Base-by-base conservation (phyloP, 768 basidiomycete species). In the Crepidotus variabilis region DNA sequence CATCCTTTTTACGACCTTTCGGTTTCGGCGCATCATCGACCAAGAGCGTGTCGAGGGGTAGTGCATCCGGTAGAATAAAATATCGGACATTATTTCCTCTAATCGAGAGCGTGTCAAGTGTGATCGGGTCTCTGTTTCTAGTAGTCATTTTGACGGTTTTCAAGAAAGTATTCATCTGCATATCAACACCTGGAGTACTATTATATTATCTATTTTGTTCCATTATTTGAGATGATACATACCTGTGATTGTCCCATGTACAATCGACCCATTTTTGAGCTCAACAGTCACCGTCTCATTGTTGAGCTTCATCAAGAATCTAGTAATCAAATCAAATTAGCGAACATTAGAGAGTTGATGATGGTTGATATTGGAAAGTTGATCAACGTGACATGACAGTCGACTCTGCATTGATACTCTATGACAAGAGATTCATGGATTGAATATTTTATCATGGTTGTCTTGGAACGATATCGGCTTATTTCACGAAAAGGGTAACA, bases 251-350 rank as follows among this genome's bases (percentile, higher is more conserved):
- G 96, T 99, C 10, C 96, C 96, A 66, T 96, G 90, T 14, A 99
- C 88, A 51, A 94, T 76, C 0, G 93, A 92, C 24, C 97, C 97
- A 65, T 99, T 98, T 76, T 99, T 99, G 63, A 99, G 82, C 78
- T 99, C 95, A 71, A 98, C 84, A 60, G 95, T 93, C 64, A 98
- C 94, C 60, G 96, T 95, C 81, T 99, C 96, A 71, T 98, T 98
- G 82, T 97, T 96, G 77, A 99, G 76, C 82, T 98, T 99, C 96
- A 98, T 99, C 80, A 97, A 84, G 78, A 96, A 98, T 72, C 93
- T 96, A 68, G 55, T 55, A 56, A 51, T 33, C 14, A 33, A 56
- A 46, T 28, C 33, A 21, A 14, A 50, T 54, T 7, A 58, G 57
- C 43, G 33, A 52, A 18, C 14, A 22, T 16, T 34, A 47, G 34